A percentile compares a stretch with the other conserved stretches of the same genome.
Evolutionary conservation across 176 grass and related monocot species (phyloP).

Genomic region (Juncus inflexus): DNA sequence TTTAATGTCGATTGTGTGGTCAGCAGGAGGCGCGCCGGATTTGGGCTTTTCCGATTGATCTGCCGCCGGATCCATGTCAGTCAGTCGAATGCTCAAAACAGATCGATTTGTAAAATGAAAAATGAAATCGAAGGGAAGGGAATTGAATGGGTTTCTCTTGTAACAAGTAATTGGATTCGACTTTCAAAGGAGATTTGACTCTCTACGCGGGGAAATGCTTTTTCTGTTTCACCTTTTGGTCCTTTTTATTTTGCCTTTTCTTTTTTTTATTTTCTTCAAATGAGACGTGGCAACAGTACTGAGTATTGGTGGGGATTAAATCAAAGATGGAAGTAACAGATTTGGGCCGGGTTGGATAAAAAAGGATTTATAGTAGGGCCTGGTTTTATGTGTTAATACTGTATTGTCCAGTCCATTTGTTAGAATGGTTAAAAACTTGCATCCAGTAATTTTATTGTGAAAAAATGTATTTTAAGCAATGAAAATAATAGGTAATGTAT

Average conservation of each 20-base stretch:
- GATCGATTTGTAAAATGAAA: neutral
- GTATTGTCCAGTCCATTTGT: neutral
- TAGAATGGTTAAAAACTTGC: neutral
- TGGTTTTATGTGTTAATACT: slow-evolving; percentile 1
- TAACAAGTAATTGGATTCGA: slow-evolving; percentile 8
- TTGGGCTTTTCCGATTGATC: slow-evolving; percentile 13
- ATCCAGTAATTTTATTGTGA: no score
- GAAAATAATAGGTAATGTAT: no score
- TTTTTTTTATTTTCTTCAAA: neutral
- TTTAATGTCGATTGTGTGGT: slow-evolving; percentile 29
- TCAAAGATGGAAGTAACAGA: neutral
- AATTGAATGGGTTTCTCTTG: slow-evolving; percentile 22
- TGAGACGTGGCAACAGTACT: no score
- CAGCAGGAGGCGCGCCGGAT: slow-evolving; percentile 28
- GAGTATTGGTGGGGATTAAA: no score
- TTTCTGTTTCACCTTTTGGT: neutral
- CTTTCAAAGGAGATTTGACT: neutral
- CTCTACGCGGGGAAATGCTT: slow-evolving; percentile 28
- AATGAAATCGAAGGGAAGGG: slow-evolving; percentile 2
- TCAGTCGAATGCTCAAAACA: neutral
- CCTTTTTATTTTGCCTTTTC: slow-evolving; percentile 16
- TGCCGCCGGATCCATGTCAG: slow-evolving; percentile 48
- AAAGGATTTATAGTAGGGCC: neutral
- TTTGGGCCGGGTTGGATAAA: slow-evolving; percentile 5
- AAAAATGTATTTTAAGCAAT: no score